Conservation (phyloP, 495 filamentous ascomycete species). For the Aspergillus sclerotiicarbonarius region DNA sequence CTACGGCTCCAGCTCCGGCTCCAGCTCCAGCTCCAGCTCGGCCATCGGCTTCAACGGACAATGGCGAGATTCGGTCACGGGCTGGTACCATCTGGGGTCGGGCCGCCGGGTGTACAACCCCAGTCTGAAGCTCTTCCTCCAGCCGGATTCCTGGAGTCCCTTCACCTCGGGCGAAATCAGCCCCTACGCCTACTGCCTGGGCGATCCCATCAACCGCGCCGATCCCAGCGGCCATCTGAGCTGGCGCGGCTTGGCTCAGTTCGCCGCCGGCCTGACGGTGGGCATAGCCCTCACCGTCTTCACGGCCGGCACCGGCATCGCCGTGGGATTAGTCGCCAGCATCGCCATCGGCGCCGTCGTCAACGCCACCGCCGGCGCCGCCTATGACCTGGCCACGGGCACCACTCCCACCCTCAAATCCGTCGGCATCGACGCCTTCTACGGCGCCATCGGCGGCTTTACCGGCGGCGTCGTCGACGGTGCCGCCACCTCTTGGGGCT, state of each 20-base stretch:
- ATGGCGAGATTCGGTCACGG: slow-evolving; percentile 14
- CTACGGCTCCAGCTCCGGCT: neutral
- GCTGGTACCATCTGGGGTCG: slow-evolving; percentile 13
- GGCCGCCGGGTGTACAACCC: slow-evolving; percentile 15
- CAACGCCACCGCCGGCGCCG: neutral
- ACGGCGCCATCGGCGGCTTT: slow-evolving; percentile 1
- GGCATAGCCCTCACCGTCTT: neutral
- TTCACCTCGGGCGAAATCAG: slow-evolving; percentile 14
- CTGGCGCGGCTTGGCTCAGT: neutral
- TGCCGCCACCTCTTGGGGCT: neutral
- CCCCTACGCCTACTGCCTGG: slow-evolving; percentile 12
- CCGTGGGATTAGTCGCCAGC: neutral
- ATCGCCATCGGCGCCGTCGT: neutral
- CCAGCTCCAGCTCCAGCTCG: neutral
- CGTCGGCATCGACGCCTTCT: neutral
- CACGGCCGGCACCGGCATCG: neutral
- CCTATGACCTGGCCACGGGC: neutral
- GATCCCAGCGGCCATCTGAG: slow-evolving; percentile 1
- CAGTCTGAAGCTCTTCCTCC: slow-evolving; percentile 2
- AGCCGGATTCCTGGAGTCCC: slow-evolving; percentile 9
- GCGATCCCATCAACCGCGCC: slow-evolving; percentile 12
- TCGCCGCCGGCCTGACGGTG: neutral
- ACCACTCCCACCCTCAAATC: neutral
- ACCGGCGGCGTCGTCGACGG: neutral
- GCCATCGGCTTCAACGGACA: slow-evolving; percentile 11